Percentiles rank a stretch among this genome's conserved stretches.
phyloP scores from a whole-genome alignment of 345 rosid species.

The Isatis tinctoria region DNA sequence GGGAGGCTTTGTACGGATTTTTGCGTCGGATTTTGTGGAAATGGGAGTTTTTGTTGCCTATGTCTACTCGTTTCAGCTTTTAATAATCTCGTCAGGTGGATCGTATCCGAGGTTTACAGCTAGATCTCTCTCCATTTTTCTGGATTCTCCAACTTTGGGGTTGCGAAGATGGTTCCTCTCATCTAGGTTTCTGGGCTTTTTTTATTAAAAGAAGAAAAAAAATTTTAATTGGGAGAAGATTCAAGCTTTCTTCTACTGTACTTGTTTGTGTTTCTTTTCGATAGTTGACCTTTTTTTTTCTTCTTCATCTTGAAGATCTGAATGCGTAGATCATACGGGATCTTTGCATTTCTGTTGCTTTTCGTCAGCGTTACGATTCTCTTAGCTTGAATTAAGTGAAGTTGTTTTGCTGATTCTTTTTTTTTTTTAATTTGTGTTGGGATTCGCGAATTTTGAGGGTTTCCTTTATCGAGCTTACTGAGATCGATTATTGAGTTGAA shows the following conservation, averaged over 20 bases:
- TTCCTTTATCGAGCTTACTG: background rate
- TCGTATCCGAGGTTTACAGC: conserved; percentile 31
- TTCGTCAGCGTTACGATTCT: conserved; percentile 31
- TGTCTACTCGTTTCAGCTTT: background rate
- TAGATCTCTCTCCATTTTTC: conserved; percentile 22
- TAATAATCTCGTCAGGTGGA: background rate
- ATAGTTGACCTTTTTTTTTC: conserved; percentile 25
- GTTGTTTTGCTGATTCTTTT: background rate
- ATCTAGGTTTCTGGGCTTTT: background rate
- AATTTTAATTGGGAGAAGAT: background rate
- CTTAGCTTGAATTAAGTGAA: conserved; percentile 8
- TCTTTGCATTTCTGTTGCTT: conserved; percentile 22
- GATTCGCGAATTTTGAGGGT: background rate
- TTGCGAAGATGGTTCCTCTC: background rate
- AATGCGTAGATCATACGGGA: conserved; percentile 33
- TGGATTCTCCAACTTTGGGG: background rate
- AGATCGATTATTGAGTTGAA: background rate
- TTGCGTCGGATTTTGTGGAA: conserved; percentile 27
- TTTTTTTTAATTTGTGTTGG: background rate
- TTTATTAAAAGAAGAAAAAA: background rate
- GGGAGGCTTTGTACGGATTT: background rate
- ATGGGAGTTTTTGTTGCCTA: background rate
- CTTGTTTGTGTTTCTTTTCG: background rate
- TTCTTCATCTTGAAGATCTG: conserved; percentile 24
- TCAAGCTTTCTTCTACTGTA: conserved; percentile 6